Evolutionary conservation across 306 rosid species (phyloP), one percentile per base, ranked within the genome.

Genomic region (Oxytropis ochrocephala): DNA sequence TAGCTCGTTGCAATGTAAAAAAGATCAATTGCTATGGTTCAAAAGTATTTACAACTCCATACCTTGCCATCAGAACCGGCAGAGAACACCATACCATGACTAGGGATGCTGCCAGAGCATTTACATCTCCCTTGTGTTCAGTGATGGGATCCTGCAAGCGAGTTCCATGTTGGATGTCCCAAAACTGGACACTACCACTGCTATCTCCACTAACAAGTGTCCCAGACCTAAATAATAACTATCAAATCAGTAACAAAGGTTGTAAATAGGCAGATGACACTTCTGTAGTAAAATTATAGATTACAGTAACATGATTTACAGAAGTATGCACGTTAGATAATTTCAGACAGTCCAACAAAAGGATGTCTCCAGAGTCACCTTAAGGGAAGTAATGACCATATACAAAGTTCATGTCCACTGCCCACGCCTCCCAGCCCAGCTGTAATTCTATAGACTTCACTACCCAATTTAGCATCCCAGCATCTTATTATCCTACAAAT

Each of bases 51-150:
- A 69, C 61, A 76, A 66, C 73, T 43, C 55, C 11, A 53, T 86
- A 95, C 99, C 99, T 95, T 85, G 73, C 99, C 99, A 83, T 95
- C 99, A 17, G 99, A 82, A 63, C 99, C 99, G n/a, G 96, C 92
- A 58, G 99, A 95, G 66, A 82, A 95, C 64, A 95, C 89, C 81
- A 90, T 76, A 67, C 82, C 83, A 61, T 95, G 95, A 75, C 85
- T 83, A 24, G 99, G 99, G 96, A 73, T 6, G 87, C 97, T 66
- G 95, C 97, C 70, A 95, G 81, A 7, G 91, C 91, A 70, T 89
- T 85, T 54, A 79, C 97, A 70, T 87, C 91, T 52, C 99, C 99
- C 70, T 91, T 89, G 83, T 95, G 99, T 60, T 78, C 55, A 11
- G 99, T 76, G 78, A 61, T 16, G 19, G 88, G 91, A 7, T 84